Evolutionary conservation across 192 early-diverging fungal genomes (phyloP).

Genomic region (Backusella tarrabulga): DNA sequence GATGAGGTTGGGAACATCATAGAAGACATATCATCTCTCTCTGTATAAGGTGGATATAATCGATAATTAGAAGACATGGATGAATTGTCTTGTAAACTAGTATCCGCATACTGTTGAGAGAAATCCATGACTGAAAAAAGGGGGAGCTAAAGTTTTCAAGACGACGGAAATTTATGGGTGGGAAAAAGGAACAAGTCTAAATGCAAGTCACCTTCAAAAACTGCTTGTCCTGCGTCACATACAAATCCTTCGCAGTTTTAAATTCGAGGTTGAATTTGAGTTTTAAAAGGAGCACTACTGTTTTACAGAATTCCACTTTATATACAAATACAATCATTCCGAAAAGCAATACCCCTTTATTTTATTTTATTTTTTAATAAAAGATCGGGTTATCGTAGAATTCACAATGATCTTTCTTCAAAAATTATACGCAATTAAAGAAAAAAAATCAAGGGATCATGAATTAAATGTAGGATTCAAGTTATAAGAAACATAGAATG

Average conservation of each 20-base stretch:
- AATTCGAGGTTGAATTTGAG: neutral
- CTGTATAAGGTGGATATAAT: neutral
- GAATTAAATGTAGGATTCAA: neutral
- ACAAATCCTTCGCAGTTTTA: neutral
- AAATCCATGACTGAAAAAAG: constrained; percentile 8
- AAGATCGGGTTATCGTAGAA: neutral
- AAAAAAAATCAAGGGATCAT: neutral
- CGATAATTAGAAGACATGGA: constrained; percentile 2
- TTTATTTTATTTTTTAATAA: neutral
- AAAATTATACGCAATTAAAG: neutral
- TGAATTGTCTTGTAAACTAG: constrained; percentile 4
- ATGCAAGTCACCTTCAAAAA: constrained; percentile 6
- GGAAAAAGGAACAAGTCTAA: constrained; percentile 5
- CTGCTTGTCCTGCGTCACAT: neutral
- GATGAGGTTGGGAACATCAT: neutral
- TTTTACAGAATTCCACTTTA: constrained; percentile 4
- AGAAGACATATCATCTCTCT: neutral
- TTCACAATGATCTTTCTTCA: neutral
- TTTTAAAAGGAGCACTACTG: constrained; percentile 1
- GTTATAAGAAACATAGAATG: neutral
- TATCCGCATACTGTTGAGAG: constrained; percentile 8
- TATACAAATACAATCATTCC: constrained; percentile 3
- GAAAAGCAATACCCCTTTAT: neutral
- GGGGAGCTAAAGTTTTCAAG: constrained; percentile 8
- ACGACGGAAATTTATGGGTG: constrained; percentile 9